Conservation (phyloP, 1,284 basidiomycete species). For the Hymenochaete sp. region DNA sequence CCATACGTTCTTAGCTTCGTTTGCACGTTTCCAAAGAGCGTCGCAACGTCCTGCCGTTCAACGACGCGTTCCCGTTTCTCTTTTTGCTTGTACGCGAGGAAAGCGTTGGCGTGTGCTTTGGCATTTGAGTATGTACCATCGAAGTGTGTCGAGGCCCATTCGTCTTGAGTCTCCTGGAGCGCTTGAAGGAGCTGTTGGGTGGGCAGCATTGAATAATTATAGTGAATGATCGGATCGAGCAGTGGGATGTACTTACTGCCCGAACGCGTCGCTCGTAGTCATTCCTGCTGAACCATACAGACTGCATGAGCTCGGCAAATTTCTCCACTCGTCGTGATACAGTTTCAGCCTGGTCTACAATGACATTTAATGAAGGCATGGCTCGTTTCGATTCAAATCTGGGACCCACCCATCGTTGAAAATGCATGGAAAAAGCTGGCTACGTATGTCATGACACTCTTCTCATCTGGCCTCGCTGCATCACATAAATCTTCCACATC, state of each 20-base stretch:
- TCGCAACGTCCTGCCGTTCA: constrained; percentile 84
- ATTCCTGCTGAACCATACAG: constrained; percentile 76
- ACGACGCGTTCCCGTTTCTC: constrained; percentile 83
- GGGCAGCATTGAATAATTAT: constrained; percentile 6
- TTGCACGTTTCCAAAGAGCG: constrained; percentile 88
- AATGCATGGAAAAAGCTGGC: constrained; percentile 98
- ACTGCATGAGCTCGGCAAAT: constrained; percentile 92
- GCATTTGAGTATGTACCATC: constrained; percentile 76
- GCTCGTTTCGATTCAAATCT: not conserved
- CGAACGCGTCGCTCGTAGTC: constrained; percentile 90
- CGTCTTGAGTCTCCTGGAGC: constrained; percentile 51
- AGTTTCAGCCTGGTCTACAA: constrained; percentile 85
- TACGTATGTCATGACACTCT: constrained; percentile 92
- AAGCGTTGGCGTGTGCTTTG: constrained; percentile 64
- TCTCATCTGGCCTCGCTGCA: constrained; percentile 80
- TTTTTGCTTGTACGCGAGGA: constrained; percentile 79
- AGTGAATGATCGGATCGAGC: constrained; percentile 2
- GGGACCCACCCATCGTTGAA: constrained; percentile 78
- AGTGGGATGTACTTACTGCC: constrained; percentile 38
- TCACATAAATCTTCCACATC: constrained; percentile 98
- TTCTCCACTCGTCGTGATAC: constrained; percentile 91
- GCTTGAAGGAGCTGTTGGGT: constrained; percentile 54
- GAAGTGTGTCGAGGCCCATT: constrained; percentile 58
- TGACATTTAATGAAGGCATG: not conserved
- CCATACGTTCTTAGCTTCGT: constrained; percentile 92